Evolutionary conservation across 441 rosid species (phyloP).

Genomic region (Viola pubescens): DNA sequence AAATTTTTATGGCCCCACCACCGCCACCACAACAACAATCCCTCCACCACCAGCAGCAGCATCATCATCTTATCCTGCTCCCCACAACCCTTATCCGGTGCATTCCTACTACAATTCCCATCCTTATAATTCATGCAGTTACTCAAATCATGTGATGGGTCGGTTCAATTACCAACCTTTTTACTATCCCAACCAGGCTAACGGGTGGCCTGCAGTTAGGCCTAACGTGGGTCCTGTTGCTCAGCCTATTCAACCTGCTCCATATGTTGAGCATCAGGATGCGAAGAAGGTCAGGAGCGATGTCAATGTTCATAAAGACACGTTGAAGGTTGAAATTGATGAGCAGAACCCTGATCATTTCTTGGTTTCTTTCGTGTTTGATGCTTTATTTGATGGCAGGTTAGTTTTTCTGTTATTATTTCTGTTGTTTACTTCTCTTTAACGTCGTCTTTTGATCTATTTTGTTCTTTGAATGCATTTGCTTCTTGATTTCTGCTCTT

Average conservation of each 20-base stretch:
- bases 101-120: constrained; percentile 30
- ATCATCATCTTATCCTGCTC: constrained; percentile 16
- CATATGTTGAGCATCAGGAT: constrained; percentile 65
- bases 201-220: constrained; percentile 44
- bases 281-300: constrained; percentile 86
- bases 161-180: constrained; percentile 44
- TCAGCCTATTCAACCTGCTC: constrained; percentile 36
- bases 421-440: constrained; percentile 6
- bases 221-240: constrained; percentile 24
- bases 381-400: constrained; percentile 87
- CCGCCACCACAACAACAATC: background rate
- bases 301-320: constrained; percentile 69
- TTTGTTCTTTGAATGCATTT: background rate
- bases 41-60: constrained; percentile 10
- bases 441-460: background rate
- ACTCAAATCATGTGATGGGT: constrained; percentile 34
- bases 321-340: constrained; percentile 37
- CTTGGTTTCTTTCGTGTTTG: constrained; percentile 76
- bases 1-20: constrained; percentile 13
- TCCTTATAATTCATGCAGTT: constrained; percentile 25
- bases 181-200: constrained; percentile 41
- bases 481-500: background rate
- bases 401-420: constrained; percentile 16
- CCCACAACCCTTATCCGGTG: constrained; percentile 24
- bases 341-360: constrained; percentile 54